Base-by-base conservation (phyloP, 2,329 filamentous ascomycete genomes). In the Orbilia quercus region DNA sequence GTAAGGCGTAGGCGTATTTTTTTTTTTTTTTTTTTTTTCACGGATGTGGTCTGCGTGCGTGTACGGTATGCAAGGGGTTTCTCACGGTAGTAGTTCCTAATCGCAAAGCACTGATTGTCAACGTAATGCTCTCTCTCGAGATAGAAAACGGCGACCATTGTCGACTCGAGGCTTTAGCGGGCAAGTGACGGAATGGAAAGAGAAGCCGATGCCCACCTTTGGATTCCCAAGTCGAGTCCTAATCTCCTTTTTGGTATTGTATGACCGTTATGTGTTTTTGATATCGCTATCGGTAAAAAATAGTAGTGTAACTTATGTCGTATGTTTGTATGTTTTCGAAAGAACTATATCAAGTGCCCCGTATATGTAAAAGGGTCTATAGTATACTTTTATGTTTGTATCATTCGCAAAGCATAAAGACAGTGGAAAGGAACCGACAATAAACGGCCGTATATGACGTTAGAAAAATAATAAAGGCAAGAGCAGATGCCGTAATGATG, bases 21-120 rank as follows among this genome's bases (percentile, higher is more conserved):
- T n/a, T n/a, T n/a, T n/a, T n/a, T n/a, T n/a, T n/a, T n/a, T n/a
- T n/a, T n/a, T n/a, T n/a, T n/a, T n/a, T n/a, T n/a, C n/a, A n/a
- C 34, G 3, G 20, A 36, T 55, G 48, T 12, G 38, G 38, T 45
- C n/a, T 38, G 36, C 25, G 36, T 66, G 47, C 45, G 59, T 60
- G 47, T 66, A 60, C 38, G 69, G 69, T 66, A 73, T 73, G 69
- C 69, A 73, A 73, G 60, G 69, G 66, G 69, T 60, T 66, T 55
- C 31, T 66, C 20, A n/a, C n/a, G 31, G 40, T 47, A 60, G 66
- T 22, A 31, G 54, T 62, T n/a, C 54, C 69, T 66, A 73, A 72
- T 73, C 48, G 53, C 47, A 50, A 48, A 51, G 45, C 36, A 20
- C 48, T 31, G 36, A 42, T 62, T 73, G 48, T 72, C 47, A 72